These are phyloP conservation scores for Cardamine occulta DNA, from an alignment of 345 rosid genomes.

Conservation along the genomic window DNA sequence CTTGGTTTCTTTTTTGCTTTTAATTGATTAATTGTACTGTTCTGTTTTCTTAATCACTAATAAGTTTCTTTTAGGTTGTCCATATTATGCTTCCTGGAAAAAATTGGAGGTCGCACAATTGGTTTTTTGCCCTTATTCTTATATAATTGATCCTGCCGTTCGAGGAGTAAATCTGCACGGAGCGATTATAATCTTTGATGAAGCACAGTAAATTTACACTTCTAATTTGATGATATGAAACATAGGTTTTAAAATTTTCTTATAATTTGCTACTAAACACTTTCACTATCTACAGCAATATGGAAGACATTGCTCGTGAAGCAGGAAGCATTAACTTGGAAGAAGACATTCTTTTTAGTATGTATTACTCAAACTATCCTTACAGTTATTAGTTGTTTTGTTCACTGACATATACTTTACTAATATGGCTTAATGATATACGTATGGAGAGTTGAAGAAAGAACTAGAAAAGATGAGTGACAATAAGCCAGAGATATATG, in stretches of 20 bases:
- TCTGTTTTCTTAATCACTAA: too few relatives aligned
- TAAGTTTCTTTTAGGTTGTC: too few relatives aligned
- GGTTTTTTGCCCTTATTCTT: too few relatives aligned
- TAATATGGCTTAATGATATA: conserved; percentile 19
- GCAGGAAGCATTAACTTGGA: conserved; percentile 88
- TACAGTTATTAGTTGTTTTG: conserved; percentile 41
- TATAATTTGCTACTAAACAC: conserved; percentile 4
- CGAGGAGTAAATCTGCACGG: too few relatives aligned
- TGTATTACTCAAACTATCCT: conserved; percentile 33
- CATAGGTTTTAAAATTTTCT: too few relatives aligned
- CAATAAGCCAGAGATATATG: conserved; percentile 59
- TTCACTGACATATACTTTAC: conserved; percentile 13
- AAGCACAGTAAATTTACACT: neutral
- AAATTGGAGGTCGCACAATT: too few relatives aligned
- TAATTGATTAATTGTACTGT: too few relatives aligned
- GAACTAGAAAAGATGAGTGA: conserved; percentile 66
- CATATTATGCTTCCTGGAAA: too few relatives aligned
- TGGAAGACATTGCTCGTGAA: conserved; percentile 94
- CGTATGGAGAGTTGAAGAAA: conserved; percentile 63
- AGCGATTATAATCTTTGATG: too few relatives aligned
- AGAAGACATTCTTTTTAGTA: conserved; percentile 80
- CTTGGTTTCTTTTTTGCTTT: too few relatives aligned
- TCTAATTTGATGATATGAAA: conserved; percentile 11
- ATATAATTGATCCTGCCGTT: too few relatives aligned
- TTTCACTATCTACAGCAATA: conserved; percentile 60